Conservation (phyloP, 345 rosid genomes). For the Hibiscus syriacus region DNA sequence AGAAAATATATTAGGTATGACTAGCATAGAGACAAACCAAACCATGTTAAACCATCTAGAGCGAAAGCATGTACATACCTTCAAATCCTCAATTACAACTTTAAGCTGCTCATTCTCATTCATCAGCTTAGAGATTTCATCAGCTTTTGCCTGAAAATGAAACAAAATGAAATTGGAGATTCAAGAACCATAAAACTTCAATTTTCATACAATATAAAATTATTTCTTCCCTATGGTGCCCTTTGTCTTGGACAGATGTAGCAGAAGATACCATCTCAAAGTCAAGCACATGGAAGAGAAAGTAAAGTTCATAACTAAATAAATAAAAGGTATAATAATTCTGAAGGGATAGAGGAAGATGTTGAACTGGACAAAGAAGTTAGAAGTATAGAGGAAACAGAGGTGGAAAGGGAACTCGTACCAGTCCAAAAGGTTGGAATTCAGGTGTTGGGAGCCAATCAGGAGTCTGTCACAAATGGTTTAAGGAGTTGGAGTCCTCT, state of each 20-base stretch:
- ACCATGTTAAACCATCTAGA: background rate
- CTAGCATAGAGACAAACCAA: slow-evolving; percentile 2
- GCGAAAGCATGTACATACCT: slow-evolving; percentile 41
- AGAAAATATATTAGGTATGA: background rate
- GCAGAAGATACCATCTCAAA: no score
- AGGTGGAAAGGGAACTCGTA: no score
- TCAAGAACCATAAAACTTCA: slow-evolving; percentile 12
- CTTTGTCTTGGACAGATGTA: background rate
- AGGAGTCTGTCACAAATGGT: no score
- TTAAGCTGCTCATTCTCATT: slow-evolving; percentile 94
- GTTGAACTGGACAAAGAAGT: no score
- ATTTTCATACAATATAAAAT: background rate
- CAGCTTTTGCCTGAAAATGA: slow-evolving; percentile 86
- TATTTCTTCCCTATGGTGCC: background rate
- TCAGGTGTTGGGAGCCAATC: no score
- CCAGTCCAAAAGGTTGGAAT: no score
- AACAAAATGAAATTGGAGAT: slow-evolving; percentile 2
- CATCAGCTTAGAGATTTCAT: slow-evolving; percentile 92
- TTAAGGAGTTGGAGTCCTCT: no score
- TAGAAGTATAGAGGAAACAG: no score
- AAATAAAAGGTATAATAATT: background rate
- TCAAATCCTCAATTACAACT: slow-evolving; percentile 66
- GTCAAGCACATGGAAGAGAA: no score
- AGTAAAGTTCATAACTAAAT: background rate
- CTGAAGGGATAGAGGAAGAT: no score